Evolutionary conservation across 805 yeast species (phyloP).

Genomic region (Zygosaccharomyces bisporus): DNA sequence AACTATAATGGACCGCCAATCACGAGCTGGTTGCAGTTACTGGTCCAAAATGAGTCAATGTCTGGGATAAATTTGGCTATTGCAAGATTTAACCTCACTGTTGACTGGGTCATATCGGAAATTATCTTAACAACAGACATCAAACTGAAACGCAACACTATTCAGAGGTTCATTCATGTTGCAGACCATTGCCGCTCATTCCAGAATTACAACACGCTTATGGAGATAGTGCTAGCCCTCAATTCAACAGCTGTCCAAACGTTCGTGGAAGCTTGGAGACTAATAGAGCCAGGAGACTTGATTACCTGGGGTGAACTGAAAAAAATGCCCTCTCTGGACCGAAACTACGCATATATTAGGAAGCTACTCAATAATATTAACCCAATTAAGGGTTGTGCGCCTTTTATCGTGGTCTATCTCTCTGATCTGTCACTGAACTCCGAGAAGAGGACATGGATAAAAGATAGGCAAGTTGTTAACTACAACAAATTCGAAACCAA

Average conservation of each 20-base stretch:
- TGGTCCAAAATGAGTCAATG: constrained; percentile 51
- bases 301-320: constrained; percentile 64
- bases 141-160: constrained; percentile 58
- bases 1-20: constrained; percentile 60
- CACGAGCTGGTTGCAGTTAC: constrained; percentile 77
- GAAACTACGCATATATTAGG: constrained; percentile 68
- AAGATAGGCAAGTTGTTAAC: constrained; percentile 50
- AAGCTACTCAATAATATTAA: constrained; percentile 46
- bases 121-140: constrained; percentile 63
- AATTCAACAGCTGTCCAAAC: constrained; percentile 60
- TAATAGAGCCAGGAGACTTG: constrained; percentile 67
- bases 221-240: constrained; percentile 82
- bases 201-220: constrained; percentile 82
- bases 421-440: constrained; percentile 75
- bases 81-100: constrained; percentile 81
- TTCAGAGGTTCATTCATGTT: constrained; percentile 83
- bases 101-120: constrained; percentile 90
- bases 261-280: constrained; percentile 68
- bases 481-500: constrained; percentile 73
- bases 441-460: constrained; percentile 37
- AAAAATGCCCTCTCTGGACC: constrained; percentile 66
- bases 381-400: constrained; percentile 74
- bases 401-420: constrained; percentile 82
- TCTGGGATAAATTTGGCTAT: constrained; percentile 82
- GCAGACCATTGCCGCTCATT: constrained; percentile 68